phyloP scores from a whole-genome alignment of 768 basidiomycete genomes.

The Hemileccinum rubropunctum region DNA sequence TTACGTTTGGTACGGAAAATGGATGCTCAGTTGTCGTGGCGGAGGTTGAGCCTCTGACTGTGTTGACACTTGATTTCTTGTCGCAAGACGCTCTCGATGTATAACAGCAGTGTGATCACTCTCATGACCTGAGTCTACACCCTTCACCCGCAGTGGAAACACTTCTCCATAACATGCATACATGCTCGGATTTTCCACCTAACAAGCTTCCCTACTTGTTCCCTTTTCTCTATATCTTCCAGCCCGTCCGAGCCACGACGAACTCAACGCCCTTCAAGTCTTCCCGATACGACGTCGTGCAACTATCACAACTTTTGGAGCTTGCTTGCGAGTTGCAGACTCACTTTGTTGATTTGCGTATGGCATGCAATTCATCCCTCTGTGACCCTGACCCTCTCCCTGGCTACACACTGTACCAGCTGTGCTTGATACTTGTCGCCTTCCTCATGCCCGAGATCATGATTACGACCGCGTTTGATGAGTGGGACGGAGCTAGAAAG shows the following conservation, averaged over 20 bases:
- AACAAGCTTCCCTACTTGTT: neutral
- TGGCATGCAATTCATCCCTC: neutral
- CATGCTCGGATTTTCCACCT: no score
- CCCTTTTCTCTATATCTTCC: neutral
- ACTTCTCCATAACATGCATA: no score
- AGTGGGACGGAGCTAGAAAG: neutral
- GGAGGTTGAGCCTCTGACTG: no score
- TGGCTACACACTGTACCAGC: neutral
- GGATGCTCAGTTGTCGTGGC: no score
- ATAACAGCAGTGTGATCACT: no score
- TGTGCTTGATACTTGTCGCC: neutral
- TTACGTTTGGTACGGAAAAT: no score
- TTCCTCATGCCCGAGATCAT: neutral
- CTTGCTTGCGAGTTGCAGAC: neutral
- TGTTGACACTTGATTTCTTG: no score
- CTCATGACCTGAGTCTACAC: no score
- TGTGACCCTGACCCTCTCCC: neutral
- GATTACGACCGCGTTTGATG: neutral
- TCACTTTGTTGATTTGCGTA: neutral
- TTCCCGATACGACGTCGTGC: neutral
- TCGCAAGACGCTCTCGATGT: no score
- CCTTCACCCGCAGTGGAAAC: no score
- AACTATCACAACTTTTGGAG: neutral
- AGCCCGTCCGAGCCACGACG: neutral
- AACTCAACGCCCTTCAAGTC: neutral